Evolutionary conservation across 2,329 filamentous ascomycete genomes (phyloP), one percentile per base, ranked within the genome.

Genomic region (Atkinsonella hypoxylon): DNA sequence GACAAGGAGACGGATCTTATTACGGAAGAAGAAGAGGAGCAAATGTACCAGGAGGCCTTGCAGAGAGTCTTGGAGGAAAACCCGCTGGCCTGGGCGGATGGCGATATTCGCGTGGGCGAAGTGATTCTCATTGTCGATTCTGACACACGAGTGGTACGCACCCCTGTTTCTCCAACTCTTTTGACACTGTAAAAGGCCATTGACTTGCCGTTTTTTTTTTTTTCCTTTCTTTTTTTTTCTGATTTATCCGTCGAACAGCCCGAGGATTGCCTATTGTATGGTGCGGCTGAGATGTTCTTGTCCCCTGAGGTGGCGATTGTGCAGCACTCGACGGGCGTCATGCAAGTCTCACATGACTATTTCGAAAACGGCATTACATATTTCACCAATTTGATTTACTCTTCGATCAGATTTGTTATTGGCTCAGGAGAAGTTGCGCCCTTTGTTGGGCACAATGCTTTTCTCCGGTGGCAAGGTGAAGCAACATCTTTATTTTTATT

Each of bases 381-480:
- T 69, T 89, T 89, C 68, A 89, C 85, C 41, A 82, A 89, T 60
- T 75, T 89, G 48, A 80, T 89, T 58, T 90, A 89, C 69, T 82
- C 79, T 0, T 78, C 82, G 34, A 89, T 89, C 59, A 74, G 77
- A 26, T 89, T 82, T 59, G 78, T 81, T 18, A 83, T 88, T 30
- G 78, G 80, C 7, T 83, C 79, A 47, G 85, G 85, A 4, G 85
- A 89, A 49, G 78, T 84, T 7, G 81, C 84, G 0, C 84, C 83
- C 0, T 89, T 89, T 57, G 85, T 89, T 54, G 85, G 85, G 0
- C 85, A 89, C 70, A 89, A 89, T 59, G 85, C 85, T 1, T 79
- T 89, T 53, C 70, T 89, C 13, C 76, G 85, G 20, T 89, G 85
- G 85, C 60, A 60, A 31, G 61, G 55, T 55, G n/a, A 18, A 18